These are phyloP conservation scores for Suillus spraguei DNA, from an alignment of 768 basidiomycete species.

Conservation along the genomic window DNA sequence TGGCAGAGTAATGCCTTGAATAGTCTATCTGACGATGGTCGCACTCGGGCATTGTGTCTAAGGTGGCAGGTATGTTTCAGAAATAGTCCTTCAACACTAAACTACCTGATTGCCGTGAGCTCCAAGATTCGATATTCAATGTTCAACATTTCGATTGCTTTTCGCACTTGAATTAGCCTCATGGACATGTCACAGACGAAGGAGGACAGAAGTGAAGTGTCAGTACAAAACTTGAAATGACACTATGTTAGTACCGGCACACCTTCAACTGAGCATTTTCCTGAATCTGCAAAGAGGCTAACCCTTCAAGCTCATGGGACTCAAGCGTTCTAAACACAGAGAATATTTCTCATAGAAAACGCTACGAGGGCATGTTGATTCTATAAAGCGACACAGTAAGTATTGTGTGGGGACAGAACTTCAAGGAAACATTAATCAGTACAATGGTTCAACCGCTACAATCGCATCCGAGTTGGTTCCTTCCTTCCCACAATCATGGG, in stretches of 20 bases:
- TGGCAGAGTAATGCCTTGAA: not conserved
- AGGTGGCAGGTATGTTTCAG: too few species aligned
- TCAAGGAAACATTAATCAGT: too few species aligned
- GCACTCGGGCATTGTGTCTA: not conserved
- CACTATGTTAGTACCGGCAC: not conserved
- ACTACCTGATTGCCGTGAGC: too few species aligned
- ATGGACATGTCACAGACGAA: not conserved
- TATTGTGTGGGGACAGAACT: too few species aligned
- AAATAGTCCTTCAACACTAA: too few species aligned
- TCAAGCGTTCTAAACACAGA: not conserved
- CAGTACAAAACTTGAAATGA: not conserved
- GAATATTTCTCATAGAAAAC: not conserved
- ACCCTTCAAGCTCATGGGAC: not conserved
- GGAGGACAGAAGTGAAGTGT: not conserved
- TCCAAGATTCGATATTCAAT: too few species aligned
- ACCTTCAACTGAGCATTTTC: not conserved
- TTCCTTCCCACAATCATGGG: conserved; percentile 23
- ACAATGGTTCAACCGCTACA: too few species aligned
- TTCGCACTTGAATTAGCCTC: not conserved
- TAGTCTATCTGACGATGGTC: not conserved
- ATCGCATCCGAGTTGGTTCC: not conserved
- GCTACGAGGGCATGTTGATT: not conserved
- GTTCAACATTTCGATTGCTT: not conserved
- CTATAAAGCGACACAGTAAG: not conserved
- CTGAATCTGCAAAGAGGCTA: not conserved